Conservation (phyloP, 306 rosid species). For the Datisca glomerata region DNA sequence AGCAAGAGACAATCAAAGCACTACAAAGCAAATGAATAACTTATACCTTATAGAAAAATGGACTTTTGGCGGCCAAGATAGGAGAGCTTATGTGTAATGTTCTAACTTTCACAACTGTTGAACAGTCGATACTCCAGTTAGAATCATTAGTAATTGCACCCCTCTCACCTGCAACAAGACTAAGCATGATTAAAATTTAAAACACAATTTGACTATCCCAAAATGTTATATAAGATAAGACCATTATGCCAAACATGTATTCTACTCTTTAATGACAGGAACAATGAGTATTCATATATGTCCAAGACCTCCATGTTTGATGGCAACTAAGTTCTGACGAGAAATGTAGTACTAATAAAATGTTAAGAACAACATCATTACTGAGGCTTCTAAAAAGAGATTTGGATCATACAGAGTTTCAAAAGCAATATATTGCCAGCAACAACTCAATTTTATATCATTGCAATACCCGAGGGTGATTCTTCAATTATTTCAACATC, state of each 20-base stretch:
- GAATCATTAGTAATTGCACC: slow-evolving; percentile 41
- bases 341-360: no score
- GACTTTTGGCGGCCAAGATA: slow-evolving; percentile 95
- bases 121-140: slow-evolving; percentile 58
- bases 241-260: no score
- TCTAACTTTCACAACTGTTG: slow-evolving; percentile 55
- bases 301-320: no score
- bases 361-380: no score
- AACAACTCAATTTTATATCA: slow-evolving; percentile 6
- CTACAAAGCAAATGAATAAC: neutral
- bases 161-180: neutral
- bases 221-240: no score
- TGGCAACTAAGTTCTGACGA: no score
- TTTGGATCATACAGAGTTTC: no score
- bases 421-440: neutral
- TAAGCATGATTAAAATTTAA: no score
- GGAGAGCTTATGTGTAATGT: slow-evolving; percentile 92
- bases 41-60: slow-evolving; percentile 80
- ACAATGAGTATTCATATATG: no score
- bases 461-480: slow-evolving; percentile 47
- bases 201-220: no score
- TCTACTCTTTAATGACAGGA: no score
- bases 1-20: slow-evolving; percentile 1
- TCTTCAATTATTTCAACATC: slow-evolving; percentile 79
- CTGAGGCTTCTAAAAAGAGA: no score